These are phyloP conservation scores for Cyamopsis tetragonoloba DNA, from an alignment of 306 rosid species.

Conservation along the genomic window DNA sequence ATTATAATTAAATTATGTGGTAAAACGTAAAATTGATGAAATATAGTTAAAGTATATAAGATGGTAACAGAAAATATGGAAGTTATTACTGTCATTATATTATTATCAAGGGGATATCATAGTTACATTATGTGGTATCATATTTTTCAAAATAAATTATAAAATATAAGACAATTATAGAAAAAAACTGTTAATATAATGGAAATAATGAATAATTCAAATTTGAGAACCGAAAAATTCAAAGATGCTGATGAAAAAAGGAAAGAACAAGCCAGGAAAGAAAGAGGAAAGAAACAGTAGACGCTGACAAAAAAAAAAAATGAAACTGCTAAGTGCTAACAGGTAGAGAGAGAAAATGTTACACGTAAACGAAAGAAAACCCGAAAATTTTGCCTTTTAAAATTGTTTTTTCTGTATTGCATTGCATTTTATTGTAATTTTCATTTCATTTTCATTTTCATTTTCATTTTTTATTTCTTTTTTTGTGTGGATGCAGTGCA, in stretches of 20 bases:
- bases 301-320: constrained; percentile 2
- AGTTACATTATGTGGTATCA: too few relatives aligned
- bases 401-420: background rate
- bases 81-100: too few relatives aligned
- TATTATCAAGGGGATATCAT: too few relatives aligned
- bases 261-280: background rate
- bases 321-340: too few relatives aligned
- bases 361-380: background rate
- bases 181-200: background rate
- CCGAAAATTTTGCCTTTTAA: background rate
- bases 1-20: background rate
- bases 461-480: background rate
- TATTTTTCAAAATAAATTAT: background rate
- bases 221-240: background rate
- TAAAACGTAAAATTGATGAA: too few relatives aligned
- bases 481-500: constrained; percentile 67
- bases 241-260: background rate
- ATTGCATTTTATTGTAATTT: background rate
- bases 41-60: too few relatives aligned
- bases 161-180: background rate
- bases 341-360: constrained; percentile 12
- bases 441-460: background rate
- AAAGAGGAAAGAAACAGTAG: background rate
- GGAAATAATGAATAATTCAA: too few relatives aligned
- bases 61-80: too few relatives aligned